These are phyloP conservation scores for Tulasnella sp. DNA, from an alignment of 768 basidiomycete species.

Conservation along the genomic window DNA sequence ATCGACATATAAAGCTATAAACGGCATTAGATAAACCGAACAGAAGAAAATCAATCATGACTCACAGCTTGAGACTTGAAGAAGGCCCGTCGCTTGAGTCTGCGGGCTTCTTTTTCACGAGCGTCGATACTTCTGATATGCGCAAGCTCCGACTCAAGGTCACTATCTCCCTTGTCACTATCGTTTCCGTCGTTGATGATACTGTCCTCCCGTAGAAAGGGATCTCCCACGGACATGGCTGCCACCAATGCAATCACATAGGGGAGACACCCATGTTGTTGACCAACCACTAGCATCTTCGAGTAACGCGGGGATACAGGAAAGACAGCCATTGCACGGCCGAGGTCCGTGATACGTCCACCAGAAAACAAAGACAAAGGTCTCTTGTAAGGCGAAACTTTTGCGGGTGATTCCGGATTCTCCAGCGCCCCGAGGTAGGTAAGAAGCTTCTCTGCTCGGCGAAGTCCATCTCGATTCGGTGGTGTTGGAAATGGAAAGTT, in stretches of 20 bases:
- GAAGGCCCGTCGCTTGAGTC: conserved; percentile 59
- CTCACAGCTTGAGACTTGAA: conserved; percentile 72
- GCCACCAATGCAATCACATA: conserved; percentile 89
- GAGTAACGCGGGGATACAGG: conserved; percentile 90
- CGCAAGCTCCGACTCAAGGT: conserved; percentile 32
- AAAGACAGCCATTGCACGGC: conserved; percentile 87
- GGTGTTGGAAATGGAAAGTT: conserved; percentile 99
- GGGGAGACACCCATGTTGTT: conserved; percentile 82
- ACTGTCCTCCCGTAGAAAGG: conserved; percentile 75
- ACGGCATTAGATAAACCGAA: neutral
- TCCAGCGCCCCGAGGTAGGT: conserved; percentile 75
- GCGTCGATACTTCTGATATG: conserved; percentile 40
- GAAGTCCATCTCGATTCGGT: conserved; percentile 65
- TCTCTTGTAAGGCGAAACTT: conserved; percentile 18
- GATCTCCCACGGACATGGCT: conserved; percentile 87
- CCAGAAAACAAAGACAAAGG: conserved; percentile 24
- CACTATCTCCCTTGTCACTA: conserved; percentile 34
- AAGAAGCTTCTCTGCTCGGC: conserved; percentile 72
- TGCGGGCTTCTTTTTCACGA: conserved; percentile 47
- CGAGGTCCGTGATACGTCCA: conserved; percentile 75
- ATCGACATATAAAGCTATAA: conserved; percentile 66
- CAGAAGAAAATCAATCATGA: conserved; percentile 6
- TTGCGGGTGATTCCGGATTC: conserved; percentile 27
- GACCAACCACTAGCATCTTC: conserved; percentile 82
- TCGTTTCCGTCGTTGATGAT: conserved; percentile 34